Evolutionary conservation across 2,329 filamentous ascomycete genomes (phyloP), one percentile per base, ranked within the genome.

Genomic region (Mycocentrospora acerina): DNA sequence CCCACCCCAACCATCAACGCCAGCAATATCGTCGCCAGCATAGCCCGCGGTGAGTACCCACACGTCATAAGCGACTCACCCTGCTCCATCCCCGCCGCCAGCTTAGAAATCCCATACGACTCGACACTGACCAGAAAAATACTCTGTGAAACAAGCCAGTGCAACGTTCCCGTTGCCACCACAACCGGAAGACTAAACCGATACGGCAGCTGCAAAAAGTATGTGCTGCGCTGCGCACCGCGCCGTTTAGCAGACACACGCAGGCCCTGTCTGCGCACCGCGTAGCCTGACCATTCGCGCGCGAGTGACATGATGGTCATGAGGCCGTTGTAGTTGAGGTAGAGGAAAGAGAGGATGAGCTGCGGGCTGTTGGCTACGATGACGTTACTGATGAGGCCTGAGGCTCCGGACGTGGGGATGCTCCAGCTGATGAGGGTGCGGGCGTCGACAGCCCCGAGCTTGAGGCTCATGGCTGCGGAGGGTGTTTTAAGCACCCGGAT

Each of bases 341-440:
- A 77, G 1, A 75, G 18, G 12, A 73, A 47, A 0, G 71, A 74
- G 1, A 76, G 41, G n/a, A 77, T 42, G 0, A 73, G 41, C 46
- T 78, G 75, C 3, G 74, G 72, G 1, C 61, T 34, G 47, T 79
- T 78, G 29, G 70, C 70, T 0, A 76, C 16, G 5, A 77, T 46
- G 0, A 64, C 54, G 15, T 39, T 40, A 12, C 15, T 15, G 24
- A 44, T 7, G 2, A 47, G 25, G 3, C 32, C 40, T 9, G 18
- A 13, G 4, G 16, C 14, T 13, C 36, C 40, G 2, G 28, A 18
- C 5, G n/a, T 37, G 7, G 28, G 39, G 12, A 43, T 14, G 10
- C 14, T 13, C 31, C 36, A 34, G 11, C 22, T 27, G 33, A 44
- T 43, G n/a, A 46, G 25, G 7, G 25, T 24, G 10, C 31, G 29